Base-by-base conservation (phyloP, 495 filamentous ascomycete genomes). In the Penicillium paxilli region DNA sequence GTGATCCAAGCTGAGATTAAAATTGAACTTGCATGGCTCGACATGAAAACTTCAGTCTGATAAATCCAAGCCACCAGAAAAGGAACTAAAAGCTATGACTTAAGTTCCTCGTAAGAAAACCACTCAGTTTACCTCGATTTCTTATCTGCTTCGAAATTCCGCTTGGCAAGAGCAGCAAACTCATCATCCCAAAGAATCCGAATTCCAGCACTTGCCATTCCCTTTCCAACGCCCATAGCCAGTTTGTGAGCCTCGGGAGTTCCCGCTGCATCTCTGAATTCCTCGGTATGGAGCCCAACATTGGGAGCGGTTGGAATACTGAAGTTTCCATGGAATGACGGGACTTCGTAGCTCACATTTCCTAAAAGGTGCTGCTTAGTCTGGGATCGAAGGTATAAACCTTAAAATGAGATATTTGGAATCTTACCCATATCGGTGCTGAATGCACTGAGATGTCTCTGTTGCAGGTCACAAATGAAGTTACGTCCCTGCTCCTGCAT, bases 241-340 rank as follows among this genome's bases (percentile, higher is more conserved):
- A 69, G 60, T 28, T 68, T 49, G 44, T 78, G 76, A 0, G 75
- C 65, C 25, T 84, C 78, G 0, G 74, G 55, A 2, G 78, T 81
- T 1, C 78, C 77, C 0, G 81, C 80, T 0, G 75, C 81, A 1
- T 68, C 68, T 0, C 80, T 74, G 53, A 86, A 86, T 14, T 74
- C 68, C 9, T 76, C 77, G 1, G 78, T 84, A 54, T 86, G 82
- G 5, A 38, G 16, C 37, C 83, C 82, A 20, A 75, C 74, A 5
- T 76, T 70, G 33, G 73, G 65, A 0, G 79, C 68, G 6, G 35
- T 38, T 1, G 64, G 67, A 42, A 85, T 82, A 19, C 70, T 73
- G 60, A 84, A 84, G 1, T 73, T 70, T 1, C 78, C 80, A 53
- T 85, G 83, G 64, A 85, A 83, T 2, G 80, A 76, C 4, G 83